Evolutionary conservation across 306 rosid species (phyloP).

Genomic region (Quercus agrifolia): DNA sequence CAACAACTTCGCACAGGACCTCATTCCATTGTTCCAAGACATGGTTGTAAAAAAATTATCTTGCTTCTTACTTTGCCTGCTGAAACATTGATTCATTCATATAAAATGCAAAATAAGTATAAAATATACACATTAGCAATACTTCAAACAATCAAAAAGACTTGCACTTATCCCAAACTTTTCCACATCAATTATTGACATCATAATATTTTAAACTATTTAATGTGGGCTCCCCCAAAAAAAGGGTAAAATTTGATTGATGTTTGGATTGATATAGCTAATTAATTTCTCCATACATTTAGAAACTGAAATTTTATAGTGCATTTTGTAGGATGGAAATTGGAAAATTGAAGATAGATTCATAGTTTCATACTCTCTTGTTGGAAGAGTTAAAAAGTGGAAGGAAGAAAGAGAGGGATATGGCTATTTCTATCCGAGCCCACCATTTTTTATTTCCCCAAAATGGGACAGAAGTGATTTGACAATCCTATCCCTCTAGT

Average conservation of each 20-base stretch:
- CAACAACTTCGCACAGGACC: constrained; percentile 26
- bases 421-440: too few species aligned
- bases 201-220: not conserved
- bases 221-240: not conserved
- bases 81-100: not conserved
- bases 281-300: not conserved
- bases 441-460: too few species aligned
- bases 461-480: too few species aligned
- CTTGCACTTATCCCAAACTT: not conserved
- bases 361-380: too few species aligned
- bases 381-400: too few species aligned
- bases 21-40: constrained; percentile 18
- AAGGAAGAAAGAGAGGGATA: too few species aligned
- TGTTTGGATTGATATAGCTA: not conserved
- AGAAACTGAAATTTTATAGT: not conserved
- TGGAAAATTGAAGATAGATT: too few species aligned
- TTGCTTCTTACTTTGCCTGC: constrained; percentile 2
- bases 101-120: not conserved
- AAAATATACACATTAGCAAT: not conserved
- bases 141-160: not conserved
- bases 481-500: too few species aligned
- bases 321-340: too few species aligned
- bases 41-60: not conserved
- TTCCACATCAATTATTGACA: not conserved
- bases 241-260: not conserved